A percentile compares a stretch with the other conserved stretches of the same genome.
These are phyloP conservation scores for Rhododendron mucronatum DNA, from an alignment of 148 eudicot genomes.

Conservation along the genomic window DNA sequence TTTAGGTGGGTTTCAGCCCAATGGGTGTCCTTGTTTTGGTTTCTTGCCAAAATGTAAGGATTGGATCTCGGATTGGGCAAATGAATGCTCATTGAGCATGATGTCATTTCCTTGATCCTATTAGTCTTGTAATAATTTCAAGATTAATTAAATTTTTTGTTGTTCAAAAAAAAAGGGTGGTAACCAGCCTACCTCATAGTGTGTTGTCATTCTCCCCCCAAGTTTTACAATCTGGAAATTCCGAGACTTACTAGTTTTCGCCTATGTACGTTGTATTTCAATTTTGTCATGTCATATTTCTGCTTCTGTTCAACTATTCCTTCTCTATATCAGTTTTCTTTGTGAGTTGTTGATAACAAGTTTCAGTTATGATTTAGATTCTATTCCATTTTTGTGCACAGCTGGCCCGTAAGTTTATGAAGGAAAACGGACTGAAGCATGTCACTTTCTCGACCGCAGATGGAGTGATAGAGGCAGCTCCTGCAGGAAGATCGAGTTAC, in stretches of 20 bases:
- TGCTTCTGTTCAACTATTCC: not conserved
- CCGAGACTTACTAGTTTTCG: conserved; percentile 45
- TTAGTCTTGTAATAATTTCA: too few relatives aligned
- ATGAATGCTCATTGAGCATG: too few relatives aligned
- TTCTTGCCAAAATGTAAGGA: not conserved
- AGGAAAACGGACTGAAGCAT: conserved; percentile 72
- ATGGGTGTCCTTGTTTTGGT: too few relatives aligned
- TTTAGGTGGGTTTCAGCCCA: too few relatives aligned
- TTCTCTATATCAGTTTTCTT: not conserved
- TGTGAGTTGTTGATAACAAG: not conserved
- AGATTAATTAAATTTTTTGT: too few relatives aligned
- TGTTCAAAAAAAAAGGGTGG: too few relatives aligned
- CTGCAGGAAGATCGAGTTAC: conserved; percentile 56
- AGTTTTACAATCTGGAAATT: too few relatives aligned
- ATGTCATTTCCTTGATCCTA: too few relatives aligned
- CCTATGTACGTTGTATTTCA: conserved; percentile 39
- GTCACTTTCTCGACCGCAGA: conserved; percentile 85
- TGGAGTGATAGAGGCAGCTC: conserved; percentile 99
- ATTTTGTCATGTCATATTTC: not conserved
- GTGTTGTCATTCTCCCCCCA: too few relatives aligned
- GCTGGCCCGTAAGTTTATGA: conserved; percentile 87
- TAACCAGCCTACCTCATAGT: too few relatives aligned
- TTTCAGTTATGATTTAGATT: not conserved
- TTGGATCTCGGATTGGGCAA: too few relatives aligned
- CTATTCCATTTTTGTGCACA: conserved; percentile 22